Base-by-base conservation (phyloP, 2,329 filamentous ascomycete species). In the Claviceps africana region DNA sequence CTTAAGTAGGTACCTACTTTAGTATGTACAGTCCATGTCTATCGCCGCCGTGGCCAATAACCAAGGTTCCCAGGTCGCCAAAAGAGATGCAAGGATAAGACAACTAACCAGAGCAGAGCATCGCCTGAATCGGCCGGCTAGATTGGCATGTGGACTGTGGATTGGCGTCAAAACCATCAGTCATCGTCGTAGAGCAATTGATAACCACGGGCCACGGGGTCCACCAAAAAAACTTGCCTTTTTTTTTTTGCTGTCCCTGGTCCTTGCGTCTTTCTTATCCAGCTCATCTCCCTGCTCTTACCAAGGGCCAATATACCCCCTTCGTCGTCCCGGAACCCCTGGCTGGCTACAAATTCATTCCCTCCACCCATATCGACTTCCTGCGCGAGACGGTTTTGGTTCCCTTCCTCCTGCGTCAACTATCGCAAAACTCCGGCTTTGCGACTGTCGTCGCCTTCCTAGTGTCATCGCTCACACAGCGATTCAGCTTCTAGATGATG, bases 401-500 rank as follows among this genome's bases (percentile, higher is more conserved):
- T n/a, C n/a, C n/a, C n/a, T n/a, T n/a, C n/a, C n/a, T n/a, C n/a
- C n/a, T n/a, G n/a, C n/a, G n/a, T n/a, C n/a, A n/a, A n/a, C n/a
- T n/a, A n/a, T n/a, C n/a, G n/a, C n/a, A n/a, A n/a, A n/a, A 15
- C 25, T 17, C 15, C 47, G n/a, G 19, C 31, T 37, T 35, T 21
- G 35, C 51, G 51, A 30, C 35, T 31, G 25, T 54, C 19, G 47
- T 42, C 52, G 44, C 44, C 13, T 44, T 47, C 35, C 30, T 15
- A 37, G 35, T 28, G 17, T 22, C 42, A 22, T 50, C 40, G 30
- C 31, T 30, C 7, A 42, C 42, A 8, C 30, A 33, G 48, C 45
- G 9, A 48, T 11, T 43, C 17, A 46, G 22, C 48, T 45, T 9
- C 53, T 33, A 47, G 37, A 70, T 62, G 59, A 80, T 79, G 76